Evolutionary conservation across 495 filamentous ascomycete genomes (phyloP).

Genomic region (Penicillium longicatenatum): DNA sequence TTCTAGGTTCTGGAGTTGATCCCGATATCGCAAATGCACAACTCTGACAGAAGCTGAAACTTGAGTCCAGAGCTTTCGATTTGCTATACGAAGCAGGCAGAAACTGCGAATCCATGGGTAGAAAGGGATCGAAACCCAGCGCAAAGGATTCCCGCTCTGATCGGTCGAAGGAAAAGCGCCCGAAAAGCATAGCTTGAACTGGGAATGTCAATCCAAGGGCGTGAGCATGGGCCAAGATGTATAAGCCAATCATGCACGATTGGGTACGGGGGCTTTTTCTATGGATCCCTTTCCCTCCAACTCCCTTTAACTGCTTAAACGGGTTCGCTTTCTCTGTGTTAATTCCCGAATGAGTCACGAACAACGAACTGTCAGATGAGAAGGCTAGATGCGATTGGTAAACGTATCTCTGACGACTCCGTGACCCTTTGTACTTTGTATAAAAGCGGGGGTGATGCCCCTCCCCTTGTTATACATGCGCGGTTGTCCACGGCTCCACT

Average conservation of each 20-base stretch:
- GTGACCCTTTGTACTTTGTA: not conserved
- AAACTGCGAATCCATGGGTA: not conserved
- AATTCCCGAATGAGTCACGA: not conserved
- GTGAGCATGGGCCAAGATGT: slow-evolving; percentile 16
- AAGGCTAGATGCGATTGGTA: not conserved
- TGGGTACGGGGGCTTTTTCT: not conserved
- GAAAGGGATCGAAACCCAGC: too few relatives aligned
- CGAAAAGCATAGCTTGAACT: not conserved
- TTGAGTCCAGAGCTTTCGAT: not conserved
- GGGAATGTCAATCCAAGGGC: slow-evolving; percentile 37
- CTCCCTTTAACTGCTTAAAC: not conserved
- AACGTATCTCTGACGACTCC: not conserved
- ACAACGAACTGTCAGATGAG: not conserved
- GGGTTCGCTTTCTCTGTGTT: not conserved
- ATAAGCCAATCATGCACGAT: slow-evolving; percentile 1
- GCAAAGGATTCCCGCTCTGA: not conserved
- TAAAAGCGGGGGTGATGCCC: not conserved
- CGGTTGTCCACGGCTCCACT: slow-evolving; percentile 36
- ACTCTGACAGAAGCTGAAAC: not conserved
- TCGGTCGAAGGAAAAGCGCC: not conserved
- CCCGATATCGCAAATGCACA: not conserved
- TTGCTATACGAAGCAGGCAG: not conserved
- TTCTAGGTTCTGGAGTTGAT: slow-evolving; percentile 3
- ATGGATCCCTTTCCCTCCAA: not conserved
- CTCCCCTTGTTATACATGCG: not conserved